Conservation (phyloP, 768 basidiomycete species). For the Pulveroboletus sp. region DNA sequence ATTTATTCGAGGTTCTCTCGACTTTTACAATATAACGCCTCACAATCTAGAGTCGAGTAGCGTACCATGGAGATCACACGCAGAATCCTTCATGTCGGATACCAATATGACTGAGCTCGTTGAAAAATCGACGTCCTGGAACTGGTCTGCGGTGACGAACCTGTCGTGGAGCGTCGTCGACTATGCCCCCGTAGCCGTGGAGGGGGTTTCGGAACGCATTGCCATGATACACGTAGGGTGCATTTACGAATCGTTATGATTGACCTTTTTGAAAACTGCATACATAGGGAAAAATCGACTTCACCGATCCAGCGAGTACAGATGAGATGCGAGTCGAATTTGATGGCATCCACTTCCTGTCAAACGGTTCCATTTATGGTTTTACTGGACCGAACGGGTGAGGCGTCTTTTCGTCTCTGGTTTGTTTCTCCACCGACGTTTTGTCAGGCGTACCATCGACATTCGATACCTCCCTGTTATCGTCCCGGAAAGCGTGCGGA, state of each 20-base stretch:
- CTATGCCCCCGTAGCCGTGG: conserved; percentile 39
- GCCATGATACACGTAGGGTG: conserved; percentile 63
- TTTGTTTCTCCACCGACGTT: background rate
- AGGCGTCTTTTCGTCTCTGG: conserved; percentile 13
- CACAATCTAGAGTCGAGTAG: conserved; percentile 35
- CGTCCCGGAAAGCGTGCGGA: conserved; percentile 52
- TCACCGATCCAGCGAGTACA: conserved; percentile 47
- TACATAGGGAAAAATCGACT: conserved; percentile 64
- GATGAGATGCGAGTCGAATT: conserved; percentile 69
- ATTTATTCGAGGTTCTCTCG: conserved; percentile 62
- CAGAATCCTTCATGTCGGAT: conserved; percentile 47
- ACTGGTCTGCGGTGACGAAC: conserved; percentile 64
- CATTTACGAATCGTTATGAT: conserved; percentile 3
- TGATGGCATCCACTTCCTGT: conserved; percentile 70
- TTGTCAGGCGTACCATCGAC: conserved; percentile 52
- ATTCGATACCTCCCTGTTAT: conserved; percentile 63
- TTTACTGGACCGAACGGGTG: conserved; percentile 64
- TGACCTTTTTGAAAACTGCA: background rate
- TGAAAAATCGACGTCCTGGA: conserved; percentile 55
- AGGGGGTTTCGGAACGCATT: conserved; percentile 43
- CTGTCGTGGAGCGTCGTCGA: conserved; percentile 65
- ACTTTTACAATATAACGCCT: conserved; percentile 62
- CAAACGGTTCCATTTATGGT: conserved; percentile 74
- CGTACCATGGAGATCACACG: conserved; percentile 48
- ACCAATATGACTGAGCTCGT: conserved; percentile 48